Percentiles rank a stretch among this genome's conserved stretches.
phyloP scores from a whole-genome alignment of 2,329 filamentous ascomycete genomes.

The Anisogramma anomala region DNA sequence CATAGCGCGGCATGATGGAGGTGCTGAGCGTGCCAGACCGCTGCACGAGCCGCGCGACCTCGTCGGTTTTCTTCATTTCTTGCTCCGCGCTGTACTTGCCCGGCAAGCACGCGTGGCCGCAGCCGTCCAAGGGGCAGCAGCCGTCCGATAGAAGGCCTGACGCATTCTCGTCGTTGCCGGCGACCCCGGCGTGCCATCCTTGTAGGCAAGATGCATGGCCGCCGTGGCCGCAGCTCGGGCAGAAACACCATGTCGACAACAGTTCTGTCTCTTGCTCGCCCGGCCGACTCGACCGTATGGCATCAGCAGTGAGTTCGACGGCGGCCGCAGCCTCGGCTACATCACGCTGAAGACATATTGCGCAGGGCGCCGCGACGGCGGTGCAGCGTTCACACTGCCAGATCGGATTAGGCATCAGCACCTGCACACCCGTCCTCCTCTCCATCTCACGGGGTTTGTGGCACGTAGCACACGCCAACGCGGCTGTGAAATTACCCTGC shows the following conservation, averaged over 20 bases:
- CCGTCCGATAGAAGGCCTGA: conserved; percentile 34
- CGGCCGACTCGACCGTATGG: background rate
- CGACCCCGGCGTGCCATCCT: conserved; percentile 39
- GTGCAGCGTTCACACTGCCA: conserved; percentile 48
- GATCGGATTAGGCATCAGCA: conserved; percentile 24
- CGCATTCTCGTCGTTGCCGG: conserved; percentile 22
- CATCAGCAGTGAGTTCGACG: conserved; percentile 1
- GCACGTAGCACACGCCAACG: conserved; percentile 44
- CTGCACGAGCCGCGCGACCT: conserved; percentile 36
- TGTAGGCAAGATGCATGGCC: conserved; percentile 50
- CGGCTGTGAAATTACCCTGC: conserved; percentile 42
- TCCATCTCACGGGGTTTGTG: conserved; percentile 42
- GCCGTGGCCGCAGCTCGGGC: conserved; percentile 50
- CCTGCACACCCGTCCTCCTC: conserved; percentile 12
- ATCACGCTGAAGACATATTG: conserved; percentile 46
- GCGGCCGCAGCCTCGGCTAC: conserved; percentile 25
- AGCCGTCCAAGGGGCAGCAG: conserved; percentile 54
- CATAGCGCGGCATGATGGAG: conserved; percentile 13
- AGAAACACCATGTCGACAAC: conserved; percentile 49
- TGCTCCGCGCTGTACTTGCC: conserved; percentile 42
- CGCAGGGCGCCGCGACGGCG: conserved; percentile 42
- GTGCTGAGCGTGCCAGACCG: conserved; percentile 22
- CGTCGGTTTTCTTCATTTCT: conserved; percentile 35
- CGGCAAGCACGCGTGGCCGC: conserved; percentile 51
- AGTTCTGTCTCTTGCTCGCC: conserved; percentile 16